A percentile compares a stretch with the other conserved stretches of the same genome.
These are phyloP conservation scores for Aspergillus panamensis DNA, from an alignment of 495 filamentous ascomycete genomes.

Conservation along the genomic window DNA sequence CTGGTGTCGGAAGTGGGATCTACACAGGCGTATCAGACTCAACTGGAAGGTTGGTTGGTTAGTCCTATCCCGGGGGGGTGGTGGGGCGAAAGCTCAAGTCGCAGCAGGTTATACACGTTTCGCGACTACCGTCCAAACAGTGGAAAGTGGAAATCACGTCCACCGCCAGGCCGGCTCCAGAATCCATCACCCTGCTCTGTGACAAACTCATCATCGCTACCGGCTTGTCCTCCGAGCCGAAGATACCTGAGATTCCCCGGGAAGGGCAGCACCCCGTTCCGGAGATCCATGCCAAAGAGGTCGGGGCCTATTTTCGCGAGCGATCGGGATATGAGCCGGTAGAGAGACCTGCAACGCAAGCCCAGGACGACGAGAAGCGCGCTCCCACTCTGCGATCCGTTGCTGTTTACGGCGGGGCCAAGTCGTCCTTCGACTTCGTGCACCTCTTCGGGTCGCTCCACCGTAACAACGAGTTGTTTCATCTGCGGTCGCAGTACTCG, in stretches of 20 bases:
- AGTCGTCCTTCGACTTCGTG: constrained; percentile 67
- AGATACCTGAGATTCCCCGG: constrained; percentile 38
- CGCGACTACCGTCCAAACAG: constrained; percentile 25
- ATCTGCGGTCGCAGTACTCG: constrained; percentile 28
- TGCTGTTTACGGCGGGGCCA: constrained; percentile 62
- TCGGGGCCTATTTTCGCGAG: constrained; percentile 33
- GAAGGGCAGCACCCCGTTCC: constrained; percentile 29
- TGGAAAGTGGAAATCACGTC: constrained; percentile 26
- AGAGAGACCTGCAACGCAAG: neutral
- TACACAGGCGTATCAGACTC: constrained; percentile 53
- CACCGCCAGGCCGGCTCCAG: neutral
- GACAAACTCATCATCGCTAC: constrained; percentile 65
- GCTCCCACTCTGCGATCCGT: constrained; percentile 30
- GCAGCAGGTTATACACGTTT: constrained; percentile 25
- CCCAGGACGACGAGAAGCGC: neutral
- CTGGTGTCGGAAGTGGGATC: constrained; percentile 55
- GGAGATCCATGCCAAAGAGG: constrained; percentile 43
- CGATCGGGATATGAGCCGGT: constrained; percentile 29
- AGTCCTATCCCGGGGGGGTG: neutral
- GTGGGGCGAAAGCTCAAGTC: neutral
- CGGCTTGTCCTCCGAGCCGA: constrained; percentile 58
- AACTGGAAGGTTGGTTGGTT: constrained; percentile 49
- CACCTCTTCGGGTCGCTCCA: constrained; percentile 57
- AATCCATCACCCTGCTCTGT: constrained; percentile 33
- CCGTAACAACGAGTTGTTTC: constrained; percentile 15